Conservation (phyloP, 495 filamentous ascomycete genomes). For the Penicillium malachiteum region DNA sequence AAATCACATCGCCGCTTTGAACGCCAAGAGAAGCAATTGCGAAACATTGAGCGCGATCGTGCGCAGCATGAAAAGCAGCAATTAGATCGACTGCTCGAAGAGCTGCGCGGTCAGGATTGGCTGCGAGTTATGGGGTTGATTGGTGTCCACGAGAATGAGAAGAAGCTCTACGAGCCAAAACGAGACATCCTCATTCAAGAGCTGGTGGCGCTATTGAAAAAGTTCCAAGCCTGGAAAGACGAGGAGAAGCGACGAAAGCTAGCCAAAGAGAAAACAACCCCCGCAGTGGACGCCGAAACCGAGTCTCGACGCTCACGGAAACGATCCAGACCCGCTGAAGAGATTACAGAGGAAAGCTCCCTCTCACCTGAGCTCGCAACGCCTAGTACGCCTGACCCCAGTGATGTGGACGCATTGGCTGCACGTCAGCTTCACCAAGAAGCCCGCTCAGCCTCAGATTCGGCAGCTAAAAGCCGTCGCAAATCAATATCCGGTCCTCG, state of each 20-base stretch:
- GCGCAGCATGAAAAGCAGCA: constrained; percentile 91
- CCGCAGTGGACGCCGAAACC: constrained; percentile 14
- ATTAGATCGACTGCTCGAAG: constrained; percentile 80
- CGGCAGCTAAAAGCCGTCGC: constrained; percentile 28
- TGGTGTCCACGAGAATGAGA: constrained; percentile 76
- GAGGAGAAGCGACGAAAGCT: constrained; percentile 81
- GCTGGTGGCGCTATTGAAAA: constrained; percentile 75
- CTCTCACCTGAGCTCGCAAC: constrained; percentile 28
- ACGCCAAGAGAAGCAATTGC: constrained; percentile 85
- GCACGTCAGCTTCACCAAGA: constrained; percentile 75
- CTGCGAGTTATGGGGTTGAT: constrained; percentile 89
- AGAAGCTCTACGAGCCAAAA: constrained; percentile 83
- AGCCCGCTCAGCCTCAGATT: constrained; percentile 50
- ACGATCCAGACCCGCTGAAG: constrained; percentile 19
- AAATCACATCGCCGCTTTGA: constrained; percentile 74
- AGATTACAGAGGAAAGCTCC: constrained; percentile 15
- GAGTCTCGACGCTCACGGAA: constrained; percentile 25
- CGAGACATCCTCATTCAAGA: constrained; percentile 79
- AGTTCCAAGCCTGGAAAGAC: constrained; percentile 83
- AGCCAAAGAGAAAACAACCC: constrained; percentile 60
- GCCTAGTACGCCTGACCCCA: constrained; percentile 56
- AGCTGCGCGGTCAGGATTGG: constrained; percentile 90
- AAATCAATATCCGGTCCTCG: constrained; percentile 20
- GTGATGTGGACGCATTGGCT: constrained; percentile 71
- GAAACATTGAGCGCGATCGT: constrained; percentile 88